phyloP scores from a whole-genome alignment of 257 asterid genomes.

The Schizonepeta tenuifolia region DNA sequence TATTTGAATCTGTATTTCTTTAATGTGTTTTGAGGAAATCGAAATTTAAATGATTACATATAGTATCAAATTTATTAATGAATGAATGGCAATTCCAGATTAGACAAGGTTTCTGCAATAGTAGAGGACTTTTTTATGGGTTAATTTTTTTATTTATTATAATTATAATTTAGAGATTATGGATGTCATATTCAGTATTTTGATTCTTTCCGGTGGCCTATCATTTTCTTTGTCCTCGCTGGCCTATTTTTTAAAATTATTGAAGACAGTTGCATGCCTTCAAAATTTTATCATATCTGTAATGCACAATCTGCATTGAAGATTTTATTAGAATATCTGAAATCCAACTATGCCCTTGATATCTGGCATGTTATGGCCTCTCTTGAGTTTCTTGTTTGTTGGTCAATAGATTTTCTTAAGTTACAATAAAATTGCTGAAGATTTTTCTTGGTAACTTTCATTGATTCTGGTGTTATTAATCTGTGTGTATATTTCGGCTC shows the following conservation, averaged over 20 bases:
- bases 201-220: conserved; percentile 54
- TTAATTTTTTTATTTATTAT: background rate
- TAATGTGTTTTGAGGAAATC: background rate
- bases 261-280: conserved; percentile 46
- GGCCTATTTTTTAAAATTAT: conserved; percentile 37
- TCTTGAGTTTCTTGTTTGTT: conserved; percentile 11
- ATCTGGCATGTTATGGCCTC: conserved; percentile 30
- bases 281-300: conserved; percentile 35
- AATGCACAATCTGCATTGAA: conserved; percentile 41
- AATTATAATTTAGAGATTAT: conserved; percentile 35
- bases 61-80: conserved; percentile 3
- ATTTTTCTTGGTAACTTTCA: conserved; percentile 3
- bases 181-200: conserved; percentile 49
- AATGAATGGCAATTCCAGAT: conserved; percentile 17
- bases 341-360: conserved; percentile 26
- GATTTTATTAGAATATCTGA: conserved; percentile 31
- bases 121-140: background rate
- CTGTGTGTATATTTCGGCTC: conserved; percentile 9
- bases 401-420: conserved; percentile 18
- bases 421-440: background rate
- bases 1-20: background rate
- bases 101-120: background rate
- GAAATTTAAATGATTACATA: conserved; percentile 12
- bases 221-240: conserved; percentile 50
- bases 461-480: conserved; percentile 1